phyloP scores from a whole-genome alignment of 1,284 basidiomycete genomes.

The Marasmius tenuissimus region DNA sequence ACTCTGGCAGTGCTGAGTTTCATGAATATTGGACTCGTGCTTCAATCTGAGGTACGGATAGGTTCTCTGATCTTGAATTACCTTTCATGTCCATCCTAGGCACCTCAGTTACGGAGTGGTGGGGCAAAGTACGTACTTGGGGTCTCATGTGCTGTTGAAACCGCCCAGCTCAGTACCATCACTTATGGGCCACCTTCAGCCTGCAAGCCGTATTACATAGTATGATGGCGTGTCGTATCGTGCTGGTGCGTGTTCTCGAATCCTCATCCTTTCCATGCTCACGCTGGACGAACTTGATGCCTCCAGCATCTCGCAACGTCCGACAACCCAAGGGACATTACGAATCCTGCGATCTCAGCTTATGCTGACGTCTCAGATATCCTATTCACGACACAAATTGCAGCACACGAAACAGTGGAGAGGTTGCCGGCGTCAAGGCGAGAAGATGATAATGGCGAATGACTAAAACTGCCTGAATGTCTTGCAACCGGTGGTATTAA shows the following conservation, averaged over 20 bases:
- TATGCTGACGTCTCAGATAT: not conserved
- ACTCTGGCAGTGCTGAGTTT: constrained; percentile 15
- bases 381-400: constrained; percentile 6
- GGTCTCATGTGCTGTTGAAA: not conserved
- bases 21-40: constrained; percentile 18
- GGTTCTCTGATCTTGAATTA: not conserved
- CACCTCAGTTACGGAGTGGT: constrained; percentile 17
- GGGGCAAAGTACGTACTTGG: constrained; percentile 16
- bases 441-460: not conserved
- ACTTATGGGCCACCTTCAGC: constrained; percentile 5
- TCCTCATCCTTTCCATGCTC: not conserved
- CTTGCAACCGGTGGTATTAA: too few relatives aligned
- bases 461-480: too few relatives aligned
- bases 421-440: not conserved
- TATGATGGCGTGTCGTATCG: constrained; percentile 20
- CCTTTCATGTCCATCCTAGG: constrained; percentile 1
- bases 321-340: constrained; percentile 6
- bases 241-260: constrained; percentile 12
- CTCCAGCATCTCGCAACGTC: constrained; percentile 9
- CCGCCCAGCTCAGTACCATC: not conserved
- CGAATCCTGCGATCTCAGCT: constrained; percentile 3
- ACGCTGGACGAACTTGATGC: not conserved
- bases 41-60: constrained; percentile 15
- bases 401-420: not conserved
- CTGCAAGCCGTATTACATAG: constrained; percentile 21